phyloP scores from a whole-genome alignment of 257 asterid species.

The Solanum rostratum region DNA sequence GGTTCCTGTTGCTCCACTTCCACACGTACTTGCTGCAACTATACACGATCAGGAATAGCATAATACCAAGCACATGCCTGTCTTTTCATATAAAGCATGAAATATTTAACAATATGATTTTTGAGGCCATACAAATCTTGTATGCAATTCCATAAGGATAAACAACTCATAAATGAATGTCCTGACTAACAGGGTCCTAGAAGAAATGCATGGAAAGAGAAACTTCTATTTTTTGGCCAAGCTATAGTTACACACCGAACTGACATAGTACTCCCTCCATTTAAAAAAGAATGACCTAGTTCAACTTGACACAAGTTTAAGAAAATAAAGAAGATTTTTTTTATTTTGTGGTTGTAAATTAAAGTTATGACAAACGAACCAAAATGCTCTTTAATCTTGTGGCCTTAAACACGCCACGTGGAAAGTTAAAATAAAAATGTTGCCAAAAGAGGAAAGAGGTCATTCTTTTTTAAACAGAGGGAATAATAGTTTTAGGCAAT shows the following conservation, averaged over 20 bases:
- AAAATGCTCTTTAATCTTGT: too few species aligned
- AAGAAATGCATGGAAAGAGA: neutral
- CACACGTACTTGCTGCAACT: slow-evolving; percentile 36
- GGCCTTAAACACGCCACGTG: too few species aligned
- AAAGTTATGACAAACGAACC: too few species aligned
- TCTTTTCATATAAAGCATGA: neutral
- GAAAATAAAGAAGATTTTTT: too few species aligned
- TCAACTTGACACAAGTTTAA: too few species aligned
- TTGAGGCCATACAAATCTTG: neutral
- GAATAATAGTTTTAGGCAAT: neutral
- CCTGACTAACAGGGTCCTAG: neutral
- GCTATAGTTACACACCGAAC: neutral
- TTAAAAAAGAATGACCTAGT: too few species aligned
- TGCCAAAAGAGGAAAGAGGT: too few species aligned
- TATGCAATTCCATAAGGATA: neutral
- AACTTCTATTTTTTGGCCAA: neutral
- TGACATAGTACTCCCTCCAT: too few species aligned
- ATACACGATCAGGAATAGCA: neutral
- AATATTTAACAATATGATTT: neutral
- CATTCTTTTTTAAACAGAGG: too few species aligned
- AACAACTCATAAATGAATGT: neutral
- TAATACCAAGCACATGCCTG: neutral
- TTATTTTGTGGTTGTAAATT: too few species aligned
- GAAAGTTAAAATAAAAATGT: too few species aligned
- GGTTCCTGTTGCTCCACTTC: slow-evolving; percentile 27